phyloP scores from a whole-genome alignment of 495 filamentous ascomycete genomes.

The Thozetella sp. region DNA sequence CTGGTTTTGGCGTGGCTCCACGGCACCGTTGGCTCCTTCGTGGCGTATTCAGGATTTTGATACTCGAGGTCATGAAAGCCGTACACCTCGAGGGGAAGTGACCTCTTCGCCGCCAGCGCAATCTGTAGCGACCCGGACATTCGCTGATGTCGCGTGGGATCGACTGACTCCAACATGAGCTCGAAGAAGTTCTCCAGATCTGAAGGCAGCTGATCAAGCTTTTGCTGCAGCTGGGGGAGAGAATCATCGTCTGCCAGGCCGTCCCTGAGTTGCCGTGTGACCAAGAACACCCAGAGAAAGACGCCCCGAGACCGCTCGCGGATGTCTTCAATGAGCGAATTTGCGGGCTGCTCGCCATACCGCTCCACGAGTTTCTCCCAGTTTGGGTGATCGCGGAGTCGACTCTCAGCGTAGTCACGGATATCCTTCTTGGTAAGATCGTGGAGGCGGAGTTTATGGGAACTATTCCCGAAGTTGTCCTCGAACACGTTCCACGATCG shows the following conservation, averaged over 20 bases:
- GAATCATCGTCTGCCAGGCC: constrained; percentile 32
- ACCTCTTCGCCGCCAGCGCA: constrained; percentile 3
- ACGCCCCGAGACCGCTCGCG: constrained; percentile 31
- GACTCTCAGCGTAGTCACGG: constrained; percentile 9
- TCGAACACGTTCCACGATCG: constrained; percentile 38
- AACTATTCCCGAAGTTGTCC: constrained; percentile 23
- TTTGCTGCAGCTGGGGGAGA: constrained; percentile 13
- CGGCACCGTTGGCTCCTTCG: not conserved
- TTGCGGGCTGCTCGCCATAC: not conserved
- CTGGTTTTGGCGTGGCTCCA: not conserved
- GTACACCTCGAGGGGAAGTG: constrained; percentile 12
- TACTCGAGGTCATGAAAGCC: constrained; percentile 10
- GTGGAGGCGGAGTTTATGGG: constrained; percentile 19
- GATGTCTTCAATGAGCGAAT: constrained; percentile 18
- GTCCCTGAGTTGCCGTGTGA: constrained; percentile 21
- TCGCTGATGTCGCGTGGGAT: constrained; percentile 10
- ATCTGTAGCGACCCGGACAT: constrained; percentile 11
- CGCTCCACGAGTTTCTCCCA: constrained; percentile 4
- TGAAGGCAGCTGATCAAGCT: constrained; percentile 25
- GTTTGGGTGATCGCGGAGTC: constrained; percentile 1
- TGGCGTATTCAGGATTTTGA: constrained; percentile 8
- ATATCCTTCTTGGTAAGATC: constrained; percentile 27
- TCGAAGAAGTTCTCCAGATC: constrained; percentile 26
- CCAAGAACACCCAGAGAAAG: constrained; percentile 44
- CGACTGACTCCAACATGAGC: constrained; percentile 15